These are phyloP conservation scores for Mycena vulgaris DNA, from an alignment of 768 basidiomycete species.

Conservation along the genomic window DNA sequence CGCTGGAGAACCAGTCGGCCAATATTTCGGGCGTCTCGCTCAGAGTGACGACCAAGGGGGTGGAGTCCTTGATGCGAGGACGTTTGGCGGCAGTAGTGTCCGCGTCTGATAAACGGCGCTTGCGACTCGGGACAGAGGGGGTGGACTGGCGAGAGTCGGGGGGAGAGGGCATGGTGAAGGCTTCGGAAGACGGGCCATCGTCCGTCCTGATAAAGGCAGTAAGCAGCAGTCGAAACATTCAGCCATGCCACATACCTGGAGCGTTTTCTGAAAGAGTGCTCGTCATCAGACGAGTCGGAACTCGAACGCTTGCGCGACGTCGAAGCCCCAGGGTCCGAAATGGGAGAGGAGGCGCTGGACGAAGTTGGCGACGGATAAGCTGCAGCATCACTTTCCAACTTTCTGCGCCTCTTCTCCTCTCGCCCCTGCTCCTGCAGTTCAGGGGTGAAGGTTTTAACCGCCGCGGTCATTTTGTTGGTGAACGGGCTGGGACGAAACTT, in stretches of 20 bases:
- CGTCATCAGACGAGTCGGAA: constrained; percentile 19
- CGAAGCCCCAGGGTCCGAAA: constrained; percentile 34
- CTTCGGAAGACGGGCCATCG: neutral
- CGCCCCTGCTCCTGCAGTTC: constrained; percentile 37
- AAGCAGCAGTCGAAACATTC: neutral
- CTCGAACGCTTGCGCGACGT: constrained; percentile 28
- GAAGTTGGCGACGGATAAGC: constrained; percentile 25
- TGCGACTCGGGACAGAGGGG: constrained; percentile 42
- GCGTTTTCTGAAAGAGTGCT: constrained; percentile 16
- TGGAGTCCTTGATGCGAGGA: constrained; percentile 51
- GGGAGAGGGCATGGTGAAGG: constrained; percentile 16
- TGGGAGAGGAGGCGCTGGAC: constrained; percentile 23
- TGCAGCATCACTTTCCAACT: neutral
- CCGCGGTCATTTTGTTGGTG: constrained; percentile 45
- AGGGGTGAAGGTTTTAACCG: constrained; percentile 48
- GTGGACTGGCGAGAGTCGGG: constrained; percentile 7
- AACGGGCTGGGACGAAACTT: constrained; percentile 46
- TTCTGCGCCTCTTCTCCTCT: neutral
- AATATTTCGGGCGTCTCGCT: constrained; percentile 41
- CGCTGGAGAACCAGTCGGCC: constrained; percentile 54
- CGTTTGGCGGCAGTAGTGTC: constrained; percentile 46
- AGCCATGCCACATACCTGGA: constrained; percentile 14
- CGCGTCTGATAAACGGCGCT: constrained; percentile 56
- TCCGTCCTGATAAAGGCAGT: constrained; percentile 10
- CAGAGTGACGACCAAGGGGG: constrained; percentile 36